Evolutionary conservation across 2,329 filamentous ascomycete genomes (phyloP), one percentile per base, ranked within the genome.

Genomic region (Xylaria sp.): DNA sequence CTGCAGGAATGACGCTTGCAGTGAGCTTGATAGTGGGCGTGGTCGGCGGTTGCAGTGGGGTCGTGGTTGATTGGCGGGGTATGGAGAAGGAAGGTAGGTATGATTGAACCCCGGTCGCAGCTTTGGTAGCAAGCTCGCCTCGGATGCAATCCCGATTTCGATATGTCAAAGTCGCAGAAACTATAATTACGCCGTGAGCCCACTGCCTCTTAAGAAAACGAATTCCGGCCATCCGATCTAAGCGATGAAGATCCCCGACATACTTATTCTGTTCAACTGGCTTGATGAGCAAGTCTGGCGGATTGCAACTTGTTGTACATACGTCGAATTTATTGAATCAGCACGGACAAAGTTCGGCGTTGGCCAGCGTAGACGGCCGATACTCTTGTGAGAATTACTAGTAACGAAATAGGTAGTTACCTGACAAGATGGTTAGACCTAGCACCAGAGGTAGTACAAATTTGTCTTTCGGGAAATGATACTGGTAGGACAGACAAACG

Each of bases 141-240:
- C 34, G 34, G 34, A 37, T 37, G 10, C 34, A 37, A 9, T 37
- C 34, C 34, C 6, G 34, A 37, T 10, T 10, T 37, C 34, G 7
- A 37, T 10, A 2, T 37, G 10, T 37, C 34, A 9, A 37, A 37
- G 28, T 37, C 7, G 7, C 34, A 37, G 10, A 37, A 37, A 37
- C 34, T 63, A 56, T n/a, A 64, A 64, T 68, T 60, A 64, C 61
- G 64, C 48, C 55, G 59, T 59, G 20, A 63, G 55, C 51, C 28
- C 5, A 32, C 6, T 25, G 44, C n/a, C n/a, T n/a, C 10, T 7
- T 10, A n/a, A 7, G 25, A 25, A n/a, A 20, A 25, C 12, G 25
- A 28, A 20, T 37, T 20, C 32, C 50, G 10, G 46, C 20, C 34
- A 23, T 9, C 12, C 8, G 6, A 37, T 37, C n/a, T 15, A 25